Percentiles rank a stretch among this genome's conserved stretches.
Conservation (phyloP, 116 monocot species). For the Posidonia oceanica region DNA sequence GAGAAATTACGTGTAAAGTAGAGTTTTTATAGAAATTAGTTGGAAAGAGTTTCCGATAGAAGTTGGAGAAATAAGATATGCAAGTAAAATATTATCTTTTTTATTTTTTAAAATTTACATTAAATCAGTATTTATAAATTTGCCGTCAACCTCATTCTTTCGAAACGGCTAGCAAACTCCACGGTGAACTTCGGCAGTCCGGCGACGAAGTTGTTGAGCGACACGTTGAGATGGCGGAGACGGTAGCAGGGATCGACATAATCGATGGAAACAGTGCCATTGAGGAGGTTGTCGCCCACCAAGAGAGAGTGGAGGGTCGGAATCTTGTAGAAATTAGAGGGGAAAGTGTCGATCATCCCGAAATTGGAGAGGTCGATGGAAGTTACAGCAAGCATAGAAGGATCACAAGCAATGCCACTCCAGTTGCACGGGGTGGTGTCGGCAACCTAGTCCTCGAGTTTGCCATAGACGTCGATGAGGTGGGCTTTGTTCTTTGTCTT, state of each 20-base stretch:
- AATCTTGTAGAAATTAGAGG: slow-evolving; percentile 37
- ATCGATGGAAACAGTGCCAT: slow-evolving; percentile 25
- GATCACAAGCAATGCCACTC: slow-evolving; percentile 57
- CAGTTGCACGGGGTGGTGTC: slow-evolving; percentile 33
- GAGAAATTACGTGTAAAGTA: too few species aligned
- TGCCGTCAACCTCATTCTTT: too few species aligned
- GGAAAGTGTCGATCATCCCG: slow-evolving; percentile 34
- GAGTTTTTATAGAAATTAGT: too few species aligned
- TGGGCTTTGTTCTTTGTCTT: slow-evolving; percentile 8
- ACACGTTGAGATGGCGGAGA: slow-evolving; percentile 49
- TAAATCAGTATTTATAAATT: too few species aligned
- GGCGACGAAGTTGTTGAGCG: slow-evolving; percentile 42
- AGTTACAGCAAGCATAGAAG: slow-evolving; percentile 14
- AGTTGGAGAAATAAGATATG: too few species aligned
- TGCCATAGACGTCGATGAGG: slow-evolving; percentile 5
- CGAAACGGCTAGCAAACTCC: too few species aligned
- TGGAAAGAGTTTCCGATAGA: too few species aligned
- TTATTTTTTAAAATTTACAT: too few species aligned
- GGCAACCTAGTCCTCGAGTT: slow-evolving; percentile 15
- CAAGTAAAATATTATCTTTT: too few species aligned
- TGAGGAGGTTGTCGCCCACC: slow-evolving; percentile 45
- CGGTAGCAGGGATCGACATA: slow-evolving; percentile 24
- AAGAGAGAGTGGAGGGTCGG: slow-evolving; percentile 29
- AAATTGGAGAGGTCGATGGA: slow-evolving; percentile 23
- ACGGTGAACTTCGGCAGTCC: slow-evolving; percentile 24